Evolutionary conservation across 208 protist species (phyloP).

Genomic region (Leishmania major): DNA sequence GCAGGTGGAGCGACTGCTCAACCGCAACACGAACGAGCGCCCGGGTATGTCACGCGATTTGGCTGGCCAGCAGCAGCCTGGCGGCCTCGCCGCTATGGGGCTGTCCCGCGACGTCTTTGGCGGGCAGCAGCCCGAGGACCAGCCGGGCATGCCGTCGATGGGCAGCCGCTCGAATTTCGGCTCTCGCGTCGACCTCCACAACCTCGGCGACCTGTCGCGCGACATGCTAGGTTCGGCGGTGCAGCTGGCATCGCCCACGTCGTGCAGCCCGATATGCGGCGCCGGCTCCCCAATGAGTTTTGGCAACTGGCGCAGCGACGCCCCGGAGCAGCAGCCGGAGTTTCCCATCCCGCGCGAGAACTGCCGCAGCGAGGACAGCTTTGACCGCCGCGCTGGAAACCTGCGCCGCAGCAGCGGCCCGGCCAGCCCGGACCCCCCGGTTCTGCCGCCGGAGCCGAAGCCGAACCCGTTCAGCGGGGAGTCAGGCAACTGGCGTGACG

Average conservation of each 20-base stretch:
- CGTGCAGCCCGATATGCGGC: conserved; percentile 22
- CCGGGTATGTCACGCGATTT: conserved; percentile 45
- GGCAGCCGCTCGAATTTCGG: conserved; percentile 59
- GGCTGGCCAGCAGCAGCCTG: conserved; percentile 51
- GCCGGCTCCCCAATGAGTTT: conserved; percentile 49
- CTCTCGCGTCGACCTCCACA: conserved; percentile 54
- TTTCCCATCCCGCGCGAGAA: conserved; percentile 37
- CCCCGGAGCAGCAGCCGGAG: conserved; percentile 49
- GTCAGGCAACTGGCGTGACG: conserved; percentile 75
- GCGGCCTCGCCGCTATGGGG: conserved; percentile 35
- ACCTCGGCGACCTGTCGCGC: conserved; percentile 66
- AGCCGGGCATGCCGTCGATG: conserved; percentile 21
- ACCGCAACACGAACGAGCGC: conserved; percentile 39
- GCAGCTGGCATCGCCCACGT: conserved; percentile 35
- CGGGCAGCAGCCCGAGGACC: conserved; percentile 46
- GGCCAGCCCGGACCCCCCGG: conserved; percentile 7
- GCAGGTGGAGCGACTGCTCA: conserved; percentile 79
- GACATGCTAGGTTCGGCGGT: conserved; percentile 71
- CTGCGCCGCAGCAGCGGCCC: conserved; percentile 23
- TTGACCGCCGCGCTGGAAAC: conserved; percentile 32
- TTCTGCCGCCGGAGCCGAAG: conserved; percentile 20
- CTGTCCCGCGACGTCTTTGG: conserved; percentile 78
- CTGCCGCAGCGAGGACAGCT: conserved; percentile 20
- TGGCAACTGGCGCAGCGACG: conserved; percentile 64
- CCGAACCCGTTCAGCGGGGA: conserved; percentile 29